Conservation (phyloP, 2,329 filamentous ascomycete genomes). For the Xylariales sp. region DNA sequence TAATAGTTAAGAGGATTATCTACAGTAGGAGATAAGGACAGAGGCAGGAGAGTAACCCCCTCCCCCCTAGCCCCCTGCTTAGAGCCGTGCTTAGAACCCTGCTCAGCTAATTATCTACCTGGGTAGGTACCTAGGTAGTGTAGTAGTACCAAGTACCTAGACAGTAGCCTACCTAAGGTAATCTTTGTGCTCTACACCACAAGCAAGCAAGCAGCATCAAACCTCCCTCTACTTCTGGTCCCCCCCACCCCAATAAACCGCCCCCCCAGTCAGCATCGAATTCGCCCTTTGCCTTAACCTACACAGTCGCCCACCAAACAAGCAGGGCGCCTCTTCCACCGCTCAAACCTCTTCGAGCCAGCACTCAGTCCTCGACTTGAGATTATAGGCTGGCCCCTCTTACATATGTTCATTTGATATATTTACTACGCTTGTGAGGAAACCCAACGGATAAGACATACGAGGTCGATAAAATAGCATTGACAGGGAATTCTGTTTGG, state of each 20-base stretch:
- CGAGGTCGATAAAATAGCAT: slow-evolving; percentile 17
- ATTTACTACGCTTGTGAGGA: slow-evolving; percentile 5
- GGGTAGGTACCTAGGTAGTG: slow-evolving; percentile 3
- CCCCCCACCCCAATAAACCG: slow-evolving; percentile 19
- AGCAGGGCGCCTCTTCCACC: slow-evolving; percentile 49
- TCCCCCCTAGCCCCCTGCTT: neutral
- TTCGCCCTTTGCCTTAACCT: slow-evolving; percentile 44
- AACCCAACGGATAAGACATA: slow-evolving; percentile 1
- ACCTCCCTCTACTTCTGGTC: slow-evolving; percentile 8
- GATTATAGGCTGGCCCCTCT: slow-evolving; percentile 13
- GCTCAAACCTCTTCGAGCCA: slow-evolving; percentile 50
- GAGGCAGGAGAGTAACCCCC: neutral
- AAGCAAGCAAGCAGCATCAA: slow-evolving; percentile 6
- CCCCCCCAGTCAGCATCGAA: slow-evolving; percentile 48
- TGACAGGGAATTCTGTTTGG: slow-evolving; percentile 20
- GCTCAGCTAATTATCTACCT: slow-evolving; percentile 15
- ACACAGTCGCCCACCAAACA: slow-evolving; percentile 50
- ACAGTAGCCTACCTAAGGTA: no score
- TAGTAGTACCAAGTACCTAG: slow-evolving; percentile 10
- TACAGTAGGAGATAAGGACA: neutral
- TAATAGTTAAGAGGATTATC: neutral
- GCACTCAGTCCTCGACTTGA: slow-evolving; percentile 25
- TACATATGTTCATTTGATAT: slow-evolving; percentile 3
- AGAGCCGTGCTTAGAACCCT: slow-evolving; percentile 16
- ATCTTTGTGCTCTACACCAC: neutral